Evolutionary conservation across 1,139 yeast species (phyloP).

Genomic region (Geotrichum aggregatum): DNA sequence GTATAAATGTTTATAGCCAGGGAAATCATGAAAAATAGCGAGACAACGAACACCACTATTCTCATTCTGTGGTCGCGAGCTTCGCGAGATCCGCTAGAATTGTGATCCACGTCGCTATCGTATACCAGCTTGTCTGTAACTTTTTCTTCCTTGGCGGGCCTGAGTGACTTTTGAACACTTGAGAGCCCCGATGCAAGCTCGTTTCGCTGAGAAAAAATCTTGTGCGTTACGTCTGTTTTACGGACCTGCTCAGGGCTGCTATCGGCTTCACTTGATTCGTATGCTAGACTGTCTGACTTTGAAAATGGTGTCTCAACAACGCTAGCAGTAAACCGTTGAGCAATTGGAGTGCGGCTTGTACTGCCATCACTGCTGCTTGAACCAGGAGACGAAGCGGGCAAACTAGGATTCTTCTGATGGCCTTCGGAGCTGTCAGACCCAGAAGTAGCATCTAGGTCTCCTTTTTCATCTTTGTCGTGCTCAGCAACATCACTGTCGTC

Average conservation of each 20-base stretch:
- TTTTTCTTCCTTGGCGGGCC: background rate
- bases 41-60: background rate
- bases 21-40: conserved; percentile 1
- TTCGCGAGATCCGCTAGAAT: background rate
- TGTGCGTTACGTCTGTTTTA: too few relatives aligned
- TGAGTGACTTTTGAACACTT: too few relatives aligned
- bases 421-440: background rate
- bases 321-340: background rate
- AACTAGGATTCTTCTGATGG: background rate
- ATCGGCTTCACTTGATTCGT: too few relatives aligned
- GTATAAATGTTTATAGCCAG: conserved; percentile 1
- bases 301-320: too few relatives aligned
- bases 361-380: background rate
- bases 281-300: too few relatives aligned
- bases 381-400: background rate
- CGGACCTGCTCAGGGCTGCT: too few relatives aligned
- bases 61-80: background rate
- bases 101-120: background rate
- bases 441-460: background rate
- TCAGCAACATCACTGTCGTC: background rate
- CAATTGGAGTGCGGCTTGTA: conserved; percentile 7
- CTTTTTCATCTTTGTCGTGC: background rate
- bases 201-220: too few relatives aligned
- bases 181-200: too few relatives aligned
- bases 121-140: background rate